These are phyloP conservation scores for Lactarius quietus DNA, from an alignment of 768 basidiomycete species.

Conservation along the genomic window DNA sequence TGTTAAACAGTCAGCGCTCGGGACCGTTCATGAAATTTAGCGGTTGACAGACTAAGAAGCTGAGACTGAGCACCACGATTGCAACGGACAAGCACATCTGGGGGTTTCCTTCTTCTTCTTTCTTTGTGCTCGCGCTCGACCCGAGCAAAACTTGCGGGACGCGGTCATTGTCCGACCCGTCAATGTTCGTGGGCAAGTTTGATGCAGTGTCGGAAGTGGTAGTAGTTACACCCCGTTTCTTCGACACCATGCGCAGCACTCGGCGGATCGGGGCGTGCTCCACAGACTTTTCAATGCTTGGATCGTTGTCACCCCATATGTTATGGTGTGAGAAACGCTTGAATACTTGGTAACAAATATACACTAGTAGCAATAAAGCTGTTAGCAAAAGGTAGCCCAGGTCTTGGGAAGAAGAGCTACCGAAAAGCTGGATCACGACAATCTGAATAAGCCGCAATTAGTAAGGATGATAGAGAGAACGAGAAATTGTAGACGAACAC, in stretches of 20 bases:
- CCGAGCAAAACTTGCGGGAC: no score
- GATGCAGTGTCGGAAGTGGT: background rate
- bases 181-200: background rate
- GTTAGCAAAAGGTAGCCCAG: background rate
- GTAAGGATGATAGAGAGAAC: background rate
- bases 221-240: background rate
- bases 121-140: slow-evolving; percentile 7
- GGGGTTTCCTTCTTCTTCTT: slow-evolving; percentile 33
- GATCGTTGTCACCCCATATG: slow-evolving; percentile 41
- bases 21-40: background rate
- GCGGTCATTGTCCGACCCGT: slow-evolving; percentile 17
- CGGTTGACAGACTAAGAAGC: slow-evolving; percentile 39
- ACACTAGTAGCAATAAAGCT: slow-evolving; percentile 36
- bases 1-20: background rate
- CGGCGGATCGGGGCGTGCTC: background rate
- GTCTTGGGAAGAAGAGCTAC: slow-evolving; percentile 34
- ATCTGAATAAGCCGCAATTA: slow-evolving; percentile 32
- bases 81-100: slow-evolving; percentile 36
- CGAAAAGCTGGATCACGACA: slow-evolving; percentile 49
- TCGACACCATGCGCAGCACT: background rate
- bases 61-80: slow-evolving; percentile 33
- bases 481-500: slow-evolving; percentile 38
- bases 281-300: background rate
- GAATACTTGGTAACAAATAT: slow-evolving; percentile 48
- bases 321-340: slow-evolving; percentile 55